Conservation (phyloP, 2,329 filamentous ascomycete species). For the Zasmidium angulare region DNA sequence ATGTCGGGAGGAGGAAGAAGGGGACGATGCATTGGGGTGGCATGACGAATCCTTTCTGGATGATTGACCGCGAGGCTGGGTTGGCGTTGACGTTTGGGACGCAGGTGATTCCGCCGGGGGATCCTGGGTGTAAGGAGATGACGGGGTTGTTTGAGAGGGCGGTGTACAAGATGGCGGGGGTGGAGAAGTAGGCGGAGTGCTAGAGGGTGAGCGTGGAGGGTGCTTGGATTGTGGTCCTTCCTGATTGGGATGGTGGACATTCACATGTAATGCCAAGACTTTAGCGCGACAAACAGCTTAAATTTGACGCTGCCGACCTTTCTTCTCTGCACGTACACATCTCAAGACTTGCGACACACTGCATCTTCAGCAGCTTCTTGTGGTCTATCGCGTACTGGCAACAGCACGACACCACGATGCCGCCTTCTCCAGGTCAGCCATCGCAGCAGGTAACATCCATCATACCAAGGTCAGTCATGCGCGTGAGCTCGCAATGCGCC, state of each 20-base stretch:
- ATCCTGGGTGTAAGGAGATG: slow-evolving; percentile 37
- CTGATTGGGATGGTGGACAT: neutral
- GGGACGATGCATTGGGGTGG: slow-evolving; percentile 49
- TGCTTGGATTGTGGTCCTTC: neutral
- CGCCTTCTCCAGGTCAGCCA: too few species aligned
- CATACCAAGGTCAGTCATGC: neutral
- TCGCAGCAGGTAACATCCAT: too few species aligned
- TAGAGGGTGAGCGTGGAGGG: too few species aligned
- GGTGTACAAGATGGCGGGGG: slow-evolving; percentile 38
- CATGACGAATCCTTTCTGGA: slow-evolving; percentile 50
- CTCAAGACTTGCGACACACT: too few species aligned
- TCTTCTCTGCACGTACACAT: too few species aligned
- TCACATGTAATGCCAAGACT: neutral
- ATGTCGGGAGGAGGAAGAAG: slow-evolving; percentile 39
- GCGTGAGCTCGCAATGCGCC: neutral
- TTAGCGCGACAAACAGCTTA: too few species aligned
- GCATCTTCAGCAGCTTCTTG: too few species aligned
- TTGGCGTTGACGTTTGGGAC: slow-evolving; percentile 45
- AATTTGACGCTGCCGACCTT: too few species aligned
- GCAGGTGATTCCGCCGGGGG: slow-evolving; percentile 46
- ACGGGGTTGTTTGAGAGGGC: slow-evolving; percentile 41
- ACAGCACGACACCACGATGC: too few species aligned
- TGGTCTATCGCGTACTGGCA: too few species aligned
- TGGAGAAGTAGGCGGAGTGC: slow-evolving; percentile 1
- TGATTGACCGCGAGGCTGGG: slow-evolving; percentile 40